Percentiles rank a stretch among this genome's conserved stretches.
These are phyloP conservation scores for Stachybotrys chartarum DNA, from an alignment of 2,329 filamentous ascomycete genomes.

Conservation along the genomic window DNA sequence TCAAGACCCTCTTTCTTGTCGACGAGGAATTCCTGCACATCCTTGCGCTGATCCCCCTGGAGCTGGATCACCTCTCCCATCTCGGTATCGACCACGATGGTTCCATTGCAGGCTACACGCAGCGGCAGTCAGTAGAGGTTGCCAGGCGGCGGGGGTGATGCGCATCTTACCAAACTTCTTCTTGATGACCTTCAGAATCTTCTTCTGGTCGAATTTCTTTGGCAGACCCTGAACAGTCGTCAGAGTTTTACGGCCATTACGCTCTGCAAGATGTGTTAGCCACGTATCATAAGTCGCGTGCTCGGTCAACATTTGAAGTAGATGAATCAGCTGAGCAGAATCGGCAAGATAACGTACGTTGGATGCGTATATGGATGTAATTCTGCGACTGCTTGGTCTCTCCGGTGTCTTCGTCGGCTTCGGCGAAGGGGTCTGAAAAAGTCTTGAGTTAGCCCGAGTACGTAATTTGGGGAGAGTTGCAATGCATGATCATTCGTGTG, in stretches of 20 bases:
- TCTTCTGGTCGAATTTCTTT: slow-evolving; percentile 99
- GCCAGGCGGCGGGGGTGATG: neutral
- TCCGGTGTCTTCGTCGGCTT: slow-evolving; percentile 99
- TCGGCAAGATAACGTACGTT: slow-evolving; percentile 60
- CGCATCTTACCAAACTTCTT: slow-evolving; percentile 80
- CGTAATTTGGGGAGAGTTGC: neutral
- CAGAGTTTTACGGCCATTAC: slow-evolving; percentile 99
- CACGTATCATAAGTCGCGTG: neutral
- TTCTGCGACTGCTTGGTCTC: slow-evolving; percentile 93
- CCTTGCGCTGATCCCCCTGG: slow-evolving; percentile 98
- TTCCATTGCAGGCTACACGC: slow-evolving; percentile 91
- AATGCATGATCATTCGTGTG: neutral
- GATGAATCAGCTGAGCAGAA: neutral
- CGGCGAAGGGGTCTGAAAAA: slow-evolving; percentile 93
- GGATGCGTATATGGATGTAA: slow-evolving; percentile 99
- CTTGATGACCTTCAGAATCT: slow-evolving; percentile 99
- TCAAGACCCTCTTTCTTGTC: slow-evolving; percentile 93
- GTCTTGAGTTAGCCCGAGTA: neutral
- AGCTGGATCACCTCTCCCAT: slow-evolving; percentile 99
- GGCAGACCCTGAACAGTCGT: slow-evolving; percentile 98
- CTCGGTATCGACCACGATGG: slow-evolving; percentile 89
- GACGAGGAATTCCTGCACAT: slow-evolving; percentile 94
- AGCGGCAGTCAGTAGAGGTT: slow-evolving; percentile 3
- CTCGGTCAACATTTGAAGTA: neutral
- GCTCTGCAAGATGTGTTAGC: slow-evolving; percentile 59